A percentile compares a stretch with the other conserved stretches of the same genome.
These are phyloP conservation scores for Aureobasidium uvarum DNA, from an alignment of 2,329 filamentous ascomycete species.

Conservation along the genomic window DNA sequence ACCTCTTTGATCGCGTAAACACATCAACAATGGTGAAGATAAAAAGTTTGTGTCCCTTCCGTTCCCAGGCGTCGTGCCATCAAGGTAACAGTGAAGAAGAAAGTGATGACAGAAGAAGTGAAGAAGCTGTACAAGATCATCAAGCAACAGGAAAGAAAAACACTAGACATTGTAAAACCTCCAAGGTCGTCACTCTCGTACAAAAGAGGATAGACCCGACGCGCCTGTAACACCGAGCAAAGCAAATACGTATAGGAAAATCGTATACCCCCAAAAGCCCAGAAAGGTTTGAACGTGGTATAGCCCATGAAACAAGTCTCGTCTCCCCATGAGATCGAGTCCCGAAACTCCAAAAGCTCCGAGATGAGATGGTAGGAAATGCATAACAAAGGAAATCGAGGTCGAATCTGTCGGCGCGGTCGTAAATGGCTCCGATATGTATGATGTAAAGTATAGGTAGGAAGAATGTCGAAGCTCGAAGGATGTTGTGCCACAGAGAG, in stretches of 20 bases:
- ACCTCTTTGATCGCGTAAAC: constrained; percentile 7
- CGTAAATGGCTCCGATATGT: constrained; percentile 16
- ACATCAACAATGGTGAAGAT: constrained; percentile 8
- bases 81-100: not conserved
- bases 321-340: not conserved
- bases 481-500: not conserved
- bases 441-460: constrained; percentile 6
- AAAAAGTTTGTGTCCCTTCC: not conserved
- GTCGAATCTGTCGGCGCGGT: constrained; percentile 15
- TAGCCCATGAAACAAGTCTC: constrained; percentile 22
- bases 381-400: constrained; percentile 25
- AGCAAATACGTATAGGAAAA: constrained; percentile 2
- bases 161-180: constrained; percentile 21
- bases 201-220: constrained; percentile 4
- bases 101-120: constrained; percentile 7
- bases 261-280: constrained; percentile 19
- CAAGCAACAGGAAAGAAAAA: constrained; percentile 18
- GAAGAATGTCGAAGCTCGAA: constrained; percentile 18
- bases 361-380: constrained; percentile 12
- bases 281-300: constrained; percentile 25
- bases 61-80: not conserved
- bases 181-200: constrained; percentile 10
- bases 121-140: constrained; percentile 17
- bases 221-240: constrained; percentile 21
- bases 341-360: constrained; percentile 10